phyloP scores from a whole-genome alignment of 768 basidiomycete genomes.

The Tephrocybe rancida region DNA sequence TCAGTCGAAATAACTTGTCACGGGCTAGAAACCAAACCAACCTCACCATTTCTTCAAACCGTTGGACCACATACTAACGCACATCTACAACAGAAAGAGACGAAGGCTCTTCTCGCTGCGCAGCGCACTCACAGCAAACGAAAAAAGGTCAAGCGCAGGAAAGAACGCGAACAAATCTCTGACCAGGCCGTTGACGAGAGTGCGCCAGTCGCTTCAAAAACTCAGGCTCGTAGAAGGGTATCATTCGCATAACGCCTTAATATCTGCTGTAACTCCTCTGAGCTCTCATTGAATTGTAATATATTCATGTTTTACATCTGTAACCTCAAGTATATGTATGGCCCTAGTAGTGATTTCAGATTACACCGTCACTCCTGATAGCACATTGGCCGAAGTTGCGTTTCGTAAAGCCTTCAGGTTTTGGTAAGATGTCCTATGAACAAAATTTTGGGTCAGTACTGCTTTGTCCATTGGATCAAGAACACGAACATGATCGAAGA shows the following conservation, averaged over 20 bases:
- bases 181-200: neutral
- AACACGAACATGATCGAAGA: constrained; percentile 67
- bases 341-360: neutral
- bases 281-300: too few species aligned
- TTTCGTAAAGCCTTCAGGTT: constrained; percentile 61
- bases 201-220: neutral
- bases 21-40: neutral
- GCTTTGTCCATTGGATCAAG: neutral
- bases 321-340: neutral
- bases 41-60: neutral
- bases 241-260: constrained; percentile 10
- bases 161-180: neutral
- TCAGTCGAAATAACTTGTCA: neutral
- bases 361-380: constrained; percentile 61
- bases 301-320: neutral
- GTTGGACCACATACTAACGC: neutral
- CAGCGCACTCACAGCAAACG: constrained; percentile 7
- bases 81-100: constrained; percentile 10
- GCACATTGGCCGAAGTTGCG: constrained; percentile 66
- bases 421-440: constrained; percentile 66
- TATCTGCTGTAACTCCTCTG: too few species aligned
- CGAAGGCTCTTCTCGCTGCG: constrained; percentile 11
- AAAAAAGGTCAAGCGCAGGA: constrained; percentile 8
- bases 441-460: neutral
- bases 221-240: constrained; percentile 14